Evolutionary conservation across 202 grass and related monocot species (phyloP), one percentile per base, ranked within the genome.

Genomic region (Eragrostis tef): DNA sequence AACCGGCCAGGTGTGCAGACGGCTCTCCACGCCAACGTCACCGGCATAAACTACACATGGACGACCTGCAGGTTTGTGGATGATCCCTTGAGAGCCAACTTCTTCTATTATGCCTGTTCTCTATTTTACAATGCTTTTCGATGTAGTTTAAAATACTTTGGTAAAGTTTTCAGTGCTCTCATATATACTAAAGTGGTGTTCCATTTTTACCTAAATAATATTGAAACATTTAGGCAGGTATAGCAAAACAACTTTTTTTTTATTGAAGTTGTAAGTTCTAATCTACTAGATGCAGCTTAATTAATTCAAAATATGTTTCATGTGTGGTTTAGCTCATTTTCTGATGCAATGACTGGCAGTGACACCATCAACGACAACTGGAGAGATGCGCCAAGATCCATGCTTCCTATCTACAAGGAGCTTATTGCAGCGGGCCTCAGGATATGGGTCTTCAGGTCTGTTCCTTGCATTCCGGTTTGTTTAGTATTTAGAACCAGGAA

Each of bases 371-470:
- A 51, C 59, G 2, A 2, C 7, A 80, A 92, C 79, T 97, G 94
- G 94, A 13, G 71, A 70, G 94, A 97, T 87, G 70, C 89, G 7
- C 87, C 94, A 15, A 92, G 27, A 73, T 87, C 89, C 12, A 81
- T 97, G 91, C 86, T 97, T 76, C 87, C 74, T 19, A 97, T 97
- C 63, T 97, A 97, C 50, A 66, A n/a, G 50, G 91, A 97, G 57
- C 80, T 97, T 14, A 92, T 90, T 52, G 83, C 77, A 19, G 91
- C 89, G 66, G 91, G 91, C 10, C 71, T 97, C 2, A 92, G 80
- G 27, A 90, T 97, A 74, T 94, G 94, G 94, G 91, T 97, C 36
- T 97, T 89, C 77, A 97, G 89, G 94, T 97, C 79, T 31, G 71
- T 66, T 31, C 29, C 0, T 11, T 52, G 7, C 7, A 3, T 34